Conservation (phyloP, 1,139 yeast species). For the Diutina catenulata region DNA sequence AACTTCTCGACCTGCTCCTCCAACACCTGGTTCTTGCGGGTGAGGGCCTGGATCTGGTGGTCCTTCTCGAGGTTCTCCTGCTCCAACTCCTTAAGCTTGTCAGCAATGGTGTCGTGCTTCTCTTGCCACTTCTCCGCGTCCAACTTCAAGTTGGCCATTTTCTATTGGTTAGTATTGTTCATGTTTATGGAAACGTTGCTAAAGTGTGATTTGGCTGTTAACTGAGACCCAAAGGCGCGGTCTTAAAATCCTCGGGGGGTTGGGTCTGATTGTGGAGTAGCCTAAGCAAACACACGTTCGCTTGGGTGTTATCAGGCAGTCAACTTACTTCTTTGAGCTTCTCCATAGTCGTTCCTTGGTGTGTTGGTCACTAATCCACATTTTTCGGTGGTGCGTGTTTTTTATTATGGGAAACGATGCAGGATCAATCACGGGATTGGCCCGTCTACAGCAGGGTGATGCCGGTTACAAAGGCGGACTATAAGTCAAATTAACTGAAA, state of each 20-base stretch:
- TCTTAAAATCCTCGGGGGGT: not conserved
- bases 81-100: constrained; percentile 78
- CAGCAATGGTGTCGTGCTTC: constrained; percentile 79
- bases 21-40: constrained; percentile 82
- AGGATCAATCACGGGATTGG: too few relatives aligned
- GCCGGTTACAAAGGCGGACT: too few relatives aligned
- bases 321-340: constrained; percentile 39
- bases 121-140: constrained; percentile 98
- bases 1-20: constrained; percentile 88
- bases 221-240: not conserved
- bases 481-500: too few relatives aligned
- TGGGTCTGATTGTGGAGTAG: too few relatives aligned
- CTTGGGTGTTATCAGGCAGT: constrained; percentile 9
- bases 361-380: not conserved
- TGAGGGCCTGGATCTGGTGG: constrained; percentile 85
- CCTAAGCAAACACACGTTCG: too few relatives aligned
- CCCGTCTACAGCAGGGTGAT: too few relatives aligned
- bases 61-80: constrained; percentile 88
- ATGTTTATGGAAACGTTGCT: too few relatives aligned
- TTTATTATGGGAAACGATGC: not conserved
- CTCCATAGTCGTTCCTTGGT: constrained; percentile 21
- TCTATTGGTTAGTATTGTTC: constrained; percentile 35
- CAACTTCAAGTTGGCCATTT: constrained; percentile 79
- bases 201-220: too few relatives aligned
- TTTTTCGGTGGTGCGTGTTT: constrained; percentile 2